Evolutionary conservation across 1,284 basidiomycete genomes (phyloP), one percentile per base, ranked within the genome.

Genomic region (Leccinum pallidistipes): DNA sequence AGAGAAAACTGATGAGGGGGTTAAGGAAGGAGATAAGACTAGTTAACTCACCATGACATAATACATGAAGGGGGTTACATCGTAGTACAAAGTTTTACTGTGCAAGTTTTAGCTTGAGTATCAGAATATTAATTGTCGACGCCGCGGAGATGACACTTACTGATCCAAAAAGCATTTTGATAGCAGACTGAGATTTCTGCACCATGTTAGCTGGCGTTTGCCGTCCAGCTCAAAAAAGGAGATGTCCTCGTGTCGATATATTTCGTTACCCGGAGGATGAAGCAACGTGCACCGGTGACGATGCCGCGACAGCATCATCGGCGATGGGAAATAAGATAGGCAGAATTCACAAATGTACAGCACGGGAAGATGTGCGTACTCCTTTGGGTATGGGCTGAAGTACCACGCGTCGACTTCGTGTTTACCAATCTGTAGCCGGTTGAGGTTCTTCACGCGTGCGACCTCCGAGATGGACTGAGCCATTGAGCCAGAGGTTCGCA

Each of bases 261-360:
- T 98, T 79, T 99, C 97, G 81, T 99, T 98, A 36, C 97, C 97
- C 1, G 97, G 97, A 16, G 97, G 97, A 77, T 97, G 94, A n/a
- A 92, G 77, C 66, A 99, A 83, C 38, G 85, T 94, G 79, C 97
- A 99, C 72, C 97, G 94, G 67, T 83, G 85, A 58, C 97, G 89
- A 78, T 99, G 97, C 57, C 97, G 87, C 63, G 85, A 83, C 65
- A 97, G 85, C 90, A 95, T 95, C 78, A 94, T 90, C 49, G 84
- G 83, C 16, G 91, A 92, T 45, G 92, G 91, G 76, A 90, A 97
- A 80, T 91, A 98, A 45, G 88, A 88, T 57, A 98, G 83, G 76
- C 97, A 99, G 80, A 97, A 98, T 79, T 99, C 97, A 87, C 97
- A 99, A 74, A 99, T 88, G 82, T 96, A 98, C 54, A 99, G 85